phyloP scores from a whole-genome alignment of 768 basidiomycete species.

The Amanita muscaria region DNA sequence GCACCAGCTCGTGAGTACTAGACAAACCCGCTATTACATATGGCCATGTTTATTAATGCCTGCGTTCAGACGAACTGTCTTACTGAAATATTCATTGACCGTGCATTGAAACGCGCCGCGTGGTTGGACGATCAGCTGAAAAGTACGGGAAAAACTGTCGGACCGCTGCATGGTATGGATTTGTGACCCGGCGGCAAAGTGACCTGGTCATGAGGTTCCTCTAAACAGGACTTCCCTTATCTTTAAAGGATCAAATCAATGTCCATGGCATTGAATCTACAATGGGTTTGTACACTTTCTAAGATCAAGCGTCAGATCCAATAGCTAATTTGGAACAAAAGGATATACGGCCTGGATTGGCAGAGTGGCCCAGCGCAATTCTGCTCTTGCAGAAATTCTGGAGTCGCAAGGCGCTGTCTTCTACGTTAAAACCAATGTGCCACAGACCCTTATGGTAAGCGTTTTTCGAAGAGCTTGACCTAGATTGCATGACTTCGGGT shows the following conservation, averaged over 20 bases:
- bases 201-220: too few species aligned
- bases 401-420: constrained; percentile 59
- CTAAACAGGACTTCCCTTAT: constrained; percentile 49
- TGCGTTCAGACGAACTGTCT: constrained; percentile 60
- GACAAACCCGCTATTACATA: too few species aligned
- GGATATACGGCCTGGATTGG: constrained; percentile 74
- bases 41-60: not conserved
- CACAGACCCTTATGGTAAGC: constrained; percentile 68
- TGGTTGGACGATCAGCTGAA: constrained; percentile 57
- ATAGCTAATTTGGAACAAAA: constrained; percentile 12
- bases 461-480: too few species aligned
- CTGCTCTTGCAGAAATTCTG: constrained; percentile 60
- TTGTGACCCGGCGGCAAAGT: too few species aligned
- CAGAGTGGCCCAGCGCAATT: constrained; percentile 45
- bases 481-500: too few species aligned
- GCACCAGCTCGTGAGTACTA: constrained; percentile 57
- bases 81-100: constrained; percentile 76
- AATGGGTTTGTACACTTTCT: constrained; percentile 41
- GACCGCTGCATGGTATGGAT: constrained; percentile 58
- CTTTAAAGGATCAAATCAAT: constrained; percentile 65
- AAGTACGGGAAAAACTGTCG: constrained; percentile 54
- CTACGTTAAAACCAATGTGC: constrained; percentile 69
- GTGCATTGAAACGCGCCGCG: constrained; percentile 53
- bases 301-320: not conserved
- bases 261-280: constrained; percentile 64